phyloP scores from a whole-genome alignment of 2,329 filamentous ascomycete species.

The Beauveria sp. region DNA sequence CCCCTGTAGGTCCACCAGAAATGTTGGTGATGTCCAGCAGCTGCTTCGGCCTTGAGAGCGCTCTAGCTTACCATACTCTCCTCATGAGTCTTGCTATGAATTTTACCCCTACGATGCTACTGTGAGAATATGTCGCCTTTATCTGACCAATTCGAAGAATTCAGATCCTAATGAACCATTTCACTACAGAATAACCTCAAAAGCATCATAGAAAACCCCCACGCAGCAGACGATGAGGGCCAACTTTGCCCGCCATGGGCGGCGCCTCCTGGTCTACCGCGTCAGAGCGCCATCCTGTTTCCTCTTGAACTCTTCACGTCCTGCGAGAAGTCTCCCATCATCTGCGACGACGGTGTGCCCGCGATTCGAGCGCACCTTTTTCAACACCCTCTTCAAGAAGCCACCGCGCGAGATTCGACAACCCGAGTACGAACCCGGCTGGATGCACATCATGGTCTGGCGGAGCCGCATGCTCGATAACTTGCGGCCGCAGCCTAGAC shows the following conservation, averaged over 20 bases:
- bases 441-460: conserved; percentile 64
- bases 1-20: conserved; percentile 12
- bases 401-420: conserved; percentile 52
- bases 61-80: background rate
- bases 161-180: background rate
- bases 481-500: conserved; percentile 53
- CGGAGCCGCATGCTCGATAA: conserved; percentile 54
- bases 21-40: conserved; percentile 4
- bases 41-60: background rate
- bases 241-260: conserved; percentile 36
- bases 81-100: background rate
- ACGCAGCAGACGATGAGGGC: conserved; percentile 29
- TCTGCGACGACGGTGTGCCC: conserved; percentile 17
- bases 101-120: background rate
- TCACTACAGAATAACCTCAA: background rate
- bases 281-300: conserved; percentile 27
- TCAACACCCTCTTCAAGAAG: conserved; percentile 52
- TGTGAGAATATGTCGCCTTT: background rate
- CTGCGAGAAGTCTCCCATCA: conserved; percentile 18
- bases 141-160: background rate
- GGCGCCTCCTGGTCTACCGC: conserved; percentile 30
- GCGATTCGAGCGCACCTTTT: conserved; percentile 39
- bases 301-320: conserved; percentile 18
- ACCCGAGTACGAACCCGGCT: conserved; percentile 60
- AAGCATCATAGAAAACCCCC: background rate